These are phyloP conservation scores for Trypanosoma cruzi DNA, from an alignment of 208 protist species.

Conservation along the genomic window DNA sequence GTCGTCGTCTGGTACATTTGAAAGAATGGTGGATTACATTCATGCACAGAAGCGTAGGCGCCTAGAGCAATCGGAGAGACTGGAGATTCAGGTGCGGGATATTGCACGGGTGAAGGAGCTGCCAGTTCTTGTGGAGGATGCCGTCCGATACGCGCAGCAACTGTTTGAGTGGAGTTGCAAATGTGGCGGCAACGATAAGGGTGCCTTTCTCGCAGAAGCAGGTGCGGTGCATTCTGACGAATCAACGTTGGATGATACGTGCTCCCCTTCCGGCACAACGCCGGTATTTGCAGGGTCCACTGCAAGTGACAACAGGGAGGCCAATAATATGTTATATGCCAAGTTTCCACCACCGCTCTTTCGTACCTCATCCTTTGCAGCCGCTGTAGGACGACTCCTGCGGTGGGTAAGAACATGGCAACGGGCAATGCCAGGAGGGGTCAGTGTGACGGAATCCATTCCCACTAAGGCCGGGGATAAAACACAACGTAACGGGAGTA, in stretches of 20 bases:
- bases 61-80: neutral
- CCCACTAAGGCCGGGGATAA: neutral
- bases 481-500: neutral
- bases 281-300: neutral
- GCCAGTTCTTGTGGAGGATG: slow-evolving; percentile 39
- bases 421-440: slow-evolving; percentile 7
- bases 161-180: slow-evolving; percentile 22
- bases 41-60: slow-evolving; percentile 14
- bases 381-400: slow-evolving; percentile 64
- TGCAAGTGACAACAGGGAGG: slow-evolving; percentile 9
- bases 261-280: slow-evolving; percentile 1
- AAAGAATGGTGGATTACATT: slow-evolving; percentile 14
- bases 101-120: slow-evolving; percentile 22
- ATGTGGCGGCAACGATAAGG: neutral
- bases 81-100: slow-evolving; percentile 12
- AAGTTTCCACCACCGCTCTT: slow-evolving; percentile 81
- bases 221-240: neutral
- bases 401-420: slow-evolving; percentile 82
- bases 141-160: slow-evolving; percentile 36
- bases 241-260: neutral
- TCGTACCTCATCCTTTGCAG: slow-evolving; percentile 60
- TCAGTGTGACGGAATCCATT: neutral
- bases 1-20: slow-evolving; percentile 3
- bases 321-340: slow-evolving; percentile 49
- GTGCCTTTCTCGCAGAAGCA: neutral